Conservation (phyloP, 306 rosid species). For the Sicyos edulis region DNA sequence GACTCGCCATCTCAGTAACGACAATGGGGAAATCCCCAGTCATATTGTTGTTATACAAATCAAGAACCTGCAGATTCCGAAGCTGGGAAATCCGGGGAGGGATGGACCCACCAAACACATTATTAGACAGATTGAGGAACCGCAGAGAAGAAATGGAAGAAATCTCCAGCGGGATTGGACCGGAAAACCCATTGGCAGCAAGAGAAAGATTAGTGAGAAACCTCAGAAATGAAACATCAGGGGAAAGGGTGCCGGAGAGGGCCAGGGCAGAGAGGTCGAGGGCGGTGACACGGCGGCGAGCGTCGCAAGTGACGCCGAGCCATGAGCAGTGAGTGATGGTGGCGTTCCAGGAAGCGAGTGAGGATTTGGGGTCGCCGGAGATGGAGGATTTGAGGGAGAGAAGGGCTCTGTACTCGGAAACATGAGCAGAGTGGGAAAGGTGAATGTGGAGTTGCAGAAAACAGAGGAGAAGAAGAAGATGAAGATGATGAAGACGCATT, state of each 20-base stretch:
- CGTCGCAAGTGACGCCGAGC: slow-evolving; percentile 65
- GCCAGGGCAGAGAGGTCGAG: slow-evolving; percentile 48
- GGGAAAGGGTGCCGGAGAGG: slow-evolving; percentile 55
- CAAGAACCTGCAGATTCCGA: slow-evolving; percentile 51
- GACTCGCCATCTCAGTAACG: slow-evolving; percentile 40
- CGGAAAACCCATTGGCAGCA: slow-evolving; percentile 49
- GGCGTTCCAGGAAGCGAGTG: slow-evolving; percentile 61
- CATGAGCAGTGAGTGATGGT: slow-evolving; percentile 52
- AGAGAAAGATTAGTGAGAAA: slow-evolving; percentile 56
- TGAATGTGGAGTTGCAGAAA: slow-evolving; percentile 22
- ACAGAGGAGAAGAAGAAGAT: neutral
- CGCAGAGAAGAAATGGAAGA: slow-evolving; percentile 47
- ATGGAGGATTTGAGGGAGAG: slow-evolving; percentile 51
- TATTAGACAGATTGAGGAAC: slow-evolving; percentile 70
- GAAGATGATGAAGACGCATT: slow-evolving; percentile 12
- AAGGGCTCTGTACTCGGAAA: slow-evolving; percentile 54
- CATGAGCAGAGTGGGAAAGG: slow-evolving; percentile 20
- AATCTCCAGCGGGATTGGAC: slow-evolving; percentile 52
- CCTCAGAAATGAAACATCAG: slow-evolving; percentile 42
- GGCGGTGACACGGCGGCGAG: slow-evolving; percentile 49
- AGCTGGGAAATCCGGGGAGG: slow-evolving; percentile 49
- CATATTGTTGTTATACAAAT: slow-evolving; percentile 76
- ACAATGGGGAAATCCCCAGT: slow-evolving; percentile 60
- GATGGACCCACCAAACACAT: slow-evolving; percentile 59
- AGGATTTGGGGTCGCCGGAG: slow-evolving; percentile 40